Evolutionary conservation across 2,329 filamentous ascomycete species (phyloP).

Genomic region (Alternaria brassicicola): DNA sequence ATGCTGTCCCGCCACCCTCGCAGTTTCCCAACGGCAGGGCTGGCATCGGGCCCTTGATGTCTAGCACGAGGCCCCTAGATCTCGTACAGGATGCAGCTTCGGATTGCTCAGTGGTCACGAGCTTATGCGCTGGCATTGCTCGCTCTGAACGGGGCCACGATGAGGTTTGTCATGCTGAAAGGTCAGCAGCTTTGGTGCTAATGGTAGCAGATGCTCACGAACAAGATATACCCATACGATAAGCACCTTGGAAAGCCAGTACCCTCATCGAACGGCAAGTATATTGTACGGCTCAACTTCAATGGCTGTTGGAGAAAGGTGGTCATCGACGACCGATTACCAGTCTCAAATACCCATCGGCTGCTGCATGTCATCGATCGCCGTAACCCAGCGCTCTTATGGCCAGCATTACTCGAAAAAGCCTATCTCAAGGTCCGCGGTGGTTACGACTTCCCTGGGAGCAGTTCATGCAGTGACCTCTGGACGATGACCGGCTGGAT

Average conservation of each 20-base stretch:
- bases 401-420: slow-evolving; percentile 93
- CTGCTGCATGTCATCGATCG: slow-evolving; percentile 87
- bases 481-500: slow-evolving; percentile 96
- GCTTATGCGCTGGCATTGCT: slow-evolving; percentile 80
- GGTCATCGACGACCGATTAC: slow-evolving; percentile 85
- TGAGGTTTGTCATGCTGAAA: slow-evolving; percentile 59
- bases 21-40: slow-evolving; percentile 41
- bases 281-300: slow-evolving; percentile 90
- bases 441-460: slow-evolving; percentile 96
- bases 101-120: slow-evolving; percentile 96
- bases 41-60: slow-evolving; percentile 60
- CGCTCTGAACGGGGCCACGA: slow-evolving; percentile 71
- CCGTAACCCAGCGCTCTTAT: slow-evolving; percentile 78
- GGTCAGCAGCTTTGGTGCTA: slow-evolving; percentile 1
- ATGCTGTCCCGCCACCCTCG: slow-evolving; percentile 63
- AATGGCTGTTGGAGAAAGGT: slow-evolving; percentile 92
- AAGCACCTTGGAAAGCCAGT: slow-evolving; percentile 59
- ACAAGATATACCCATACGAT: slow-evolving; percentile 78
- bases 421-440: slow-evolving; percentile 94
- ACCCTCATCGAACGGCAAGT: slow-evolving; percentile 81
- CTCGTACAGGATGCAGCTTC: slow-evolving; percentile 94
- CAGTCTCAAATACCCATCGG: slow-evolving; percentile 74
- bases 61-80: slow-evolving; percentile 67
- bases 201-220: slow-evolving; percentile 67
- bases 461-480: slow-evolving; percentile 93